Conservation (phyloP, 2,329 filamentous ascomycete genomes). For the Xylaria sp. region DNA sequence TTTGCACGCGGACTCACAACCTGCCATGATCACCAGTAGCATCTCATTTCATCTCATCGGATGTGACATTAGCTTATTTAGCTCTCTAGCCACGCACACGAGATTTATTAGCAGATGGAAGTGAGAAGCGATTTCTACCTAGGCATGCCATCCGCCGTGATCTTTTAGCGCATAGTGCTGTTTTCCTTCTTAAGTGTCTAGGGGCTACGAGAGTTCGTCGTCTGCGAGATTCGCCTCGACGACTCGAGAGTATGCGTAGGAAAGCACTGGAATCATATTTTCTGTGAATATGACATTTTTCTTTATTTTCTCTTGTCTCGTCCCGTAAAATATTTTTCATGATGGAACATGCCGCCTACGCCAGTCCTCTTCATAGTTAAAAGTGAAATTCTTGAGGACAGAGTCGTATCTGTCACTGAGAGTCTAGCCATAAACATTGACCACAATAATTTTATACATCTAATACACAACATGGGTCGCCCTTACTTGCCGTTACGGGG, state of each 20-base stretch:
- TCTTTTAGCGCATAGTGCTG: background rate
- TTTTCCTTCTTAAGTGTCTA: background rate
- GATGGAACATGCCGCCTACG: background rate
- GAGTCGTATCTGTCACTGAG: background rate
- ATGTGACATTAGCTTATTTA: background rate
- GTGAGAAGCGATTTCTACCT: background rate
- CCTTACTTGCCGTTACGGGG: constrained; percentile 33
- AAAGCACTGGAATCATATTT: background rate
- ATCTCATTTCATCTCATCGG: background rate
- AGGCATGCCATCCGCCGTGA: background rate
- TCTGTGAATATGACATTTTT: background rate
- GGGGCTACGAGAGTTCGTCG: background rate
- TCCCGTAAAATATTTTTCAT: background rate
- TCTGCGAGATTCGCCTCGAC: background rate
- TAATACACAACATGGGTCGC: constrained; percentile 10
- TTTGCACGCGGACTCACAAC: background rate
- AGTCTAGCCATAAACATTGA: background rate
- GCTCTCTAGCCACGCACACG: background rate
- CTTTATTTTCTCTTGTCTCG: background rate
- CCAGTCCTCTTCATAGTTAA: background rate
- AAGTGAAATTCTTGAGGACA: background rate
- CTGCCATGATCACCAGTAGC: background rate
- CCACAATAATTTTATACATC: background rate
- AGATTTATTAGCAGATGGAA: background rate
- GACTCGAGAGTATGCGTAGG: background rate